Conservation (phyloP, 2,329 filamentous ascomycete species). For the Huntiella decipiens region DNA sequence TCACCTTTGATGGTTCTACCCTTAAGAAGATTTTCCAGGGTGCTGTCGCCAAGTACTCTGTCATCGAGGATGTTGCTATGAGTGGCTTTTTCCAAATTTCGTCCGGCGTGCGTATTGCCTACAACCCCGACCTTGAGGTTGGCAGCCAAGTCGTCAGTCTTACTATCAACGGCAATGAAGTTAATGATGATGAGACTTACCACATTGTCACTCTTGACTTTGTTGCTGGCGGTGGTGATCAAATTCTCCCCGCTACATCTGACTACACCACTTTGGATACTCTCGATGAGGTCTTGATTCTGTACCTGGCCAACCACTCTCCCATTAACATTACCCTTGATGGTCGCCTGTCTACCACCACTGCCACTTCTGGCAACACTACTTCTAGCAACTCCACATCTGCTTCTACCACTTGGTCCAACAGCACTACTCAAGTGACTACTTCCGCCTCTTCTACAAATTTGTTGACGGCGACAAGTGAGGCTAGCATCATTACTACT, state of each 20-base stretch:
- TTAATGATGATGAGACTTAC: constrained; percentile 28
- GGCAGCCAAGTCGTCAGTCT: constrained; percentile 34
- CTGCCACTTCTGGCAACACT: neutral
- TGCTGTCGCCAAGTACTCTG: constrained; percentile 33
- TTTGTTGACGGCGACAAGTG: neutral
- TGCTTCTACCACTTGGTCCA: neutral
- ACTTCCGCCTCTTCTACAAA: neutral
- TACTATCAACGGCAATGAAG: constrained; percentile 26
- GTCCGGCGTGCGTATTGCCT: constrained; percentile 34
- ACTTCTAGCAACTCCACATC: neutral
- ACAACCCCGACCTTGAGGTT: constrained; percentile 31
- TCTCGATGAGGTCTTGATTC: constrained; percentile 32
- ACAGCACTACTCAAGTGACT: neutral
- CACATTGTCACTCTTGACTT: constrained; percentile 44
- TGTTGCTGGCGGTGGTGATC: constrained; percentile 42
- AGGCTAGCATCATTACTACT: neutral
- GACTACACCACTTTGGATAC: constrained; percentile 29
- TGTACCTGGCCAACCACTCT: constrained; percentile 28
- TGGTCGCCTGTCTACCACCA: constrained; percentile 21
- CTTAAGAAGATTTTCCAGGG: constrained; percentile 41
- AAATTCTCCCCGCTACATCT: constrained; percentile 23
- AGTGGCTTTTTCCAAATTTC: constrained; percentile 44
- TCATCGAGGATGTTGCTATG: constrained; percentile 31
- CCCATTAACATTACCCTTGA: constrained; percentile 32
- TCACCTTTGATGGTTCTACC: constrained; percentile 31